Base-by-base conservation (phyloP, 257 asterid species). In the Nicotiana obtusifolia region DNA sequence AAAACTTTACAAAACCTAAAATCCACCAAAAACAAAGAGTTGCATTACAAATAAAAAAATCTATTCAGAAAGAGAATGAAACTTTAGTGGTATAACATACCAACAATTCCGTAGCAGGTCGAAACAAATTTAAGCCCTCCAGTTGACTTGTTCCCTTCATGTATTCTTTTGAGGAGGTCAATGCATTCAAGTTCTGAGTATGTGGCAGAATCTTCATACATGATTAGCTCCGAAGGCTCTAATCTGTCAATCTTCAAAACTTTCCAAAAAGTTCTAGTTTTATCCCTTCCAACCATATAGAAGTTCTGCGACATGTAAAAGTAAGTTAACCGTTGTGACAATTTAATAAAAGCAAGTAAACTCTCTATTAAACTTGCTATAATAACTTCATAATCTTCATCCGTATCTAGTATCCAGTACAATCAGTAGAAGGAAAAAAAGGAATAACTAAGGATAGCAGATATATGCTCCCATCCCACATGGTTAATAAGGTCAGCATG, bases 41-140 rank as follows among this genome's bases (percentile, higher is more conserved):
- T 82, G 41, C 53, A 22, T 30, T 84, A 54, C 35, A 26, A 7
- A 65, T 44, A 11, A n/a, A 49, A 41, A 30, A 9, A 61, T 61
- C 33, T 67, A 20, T 56, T 15, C 41, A 20, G 14, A 69, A 26
- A 65, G 61, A 67, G 76, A 82, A 64, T 31, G 59, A 59, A 5
- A 57, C 22, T 75, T 37, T 35, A 22, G 65, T 64, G 60, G 64
- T 67, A 75, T 68, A 52, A 76, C 97, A 76, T 86, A 95, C 99
- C 99, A 77, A 93, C 89, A 81, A 96, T 94, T 76, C 99, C 99
- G 64, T 93, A 96, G 89, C 97, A 96, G 60, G 85, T 82, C 26
- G 98, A 90, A 53, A 94, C 94, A 26, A 94, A 92, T 82, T 93
- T 93, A 84, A 96, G 84, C 44, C 99, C 99, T 28, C 99, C 98